phyloP scores from a whole-genome alignment of 306 rosid species.

The Myrica gale region DNA sequence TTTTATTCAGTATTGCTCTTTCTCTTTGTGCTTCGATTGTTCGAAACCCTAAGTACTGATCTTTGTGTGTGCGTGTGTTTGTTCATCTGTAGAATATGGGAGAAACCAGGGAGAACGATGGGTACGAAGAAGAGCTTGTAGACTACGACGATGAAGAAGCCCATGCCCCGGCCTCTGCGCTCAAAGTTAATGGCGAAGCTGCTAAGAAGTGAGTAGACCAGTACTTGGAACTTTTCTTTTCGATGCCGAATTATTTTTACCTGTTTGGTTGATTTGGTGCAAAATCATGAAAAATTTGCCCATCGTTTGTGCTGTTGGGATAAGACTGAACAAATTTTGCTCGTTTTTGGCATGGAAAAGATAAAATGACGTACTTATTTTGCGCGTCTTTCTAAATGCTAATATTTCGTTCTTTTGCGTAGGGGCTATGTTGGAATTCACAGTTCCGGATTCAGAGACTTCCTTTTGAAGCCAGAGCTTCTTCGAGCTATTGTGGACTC shows the following conservation, averaged over 20 bases:
- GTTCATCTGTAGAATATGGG: constrained; percentile 60
- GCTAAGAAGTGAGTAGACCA: constrained; percentile 66
- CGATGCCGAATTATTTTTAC: not conserved
- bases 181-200: constrained; percentile 88
- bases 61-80: constrained; percentile 2
- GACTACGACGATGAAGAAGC: constrained; percentile 97
- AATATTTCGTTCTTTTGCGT: not conserved
- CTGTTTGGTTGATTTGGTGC: not conserved
- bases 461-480: constrained; percentile 97
- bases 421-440: constrained; percentile 99
- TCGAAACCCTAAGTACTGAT: not conserved
- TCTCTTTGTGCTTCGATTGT: not conserved
- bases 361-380: not conserved
- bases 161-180: constrained; percentile 78
- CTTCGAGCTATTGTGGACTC: constrained; percentile 98
- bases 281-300: not conserved
- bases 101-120: constrained; percentile 78
- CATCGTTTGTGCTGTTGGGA: not conserved
- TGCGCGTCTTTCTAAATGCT: not conserved
- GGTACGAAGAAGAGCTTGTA: constrained; percentile 92
- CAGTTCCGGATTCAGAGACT: constrained; percentile 99
- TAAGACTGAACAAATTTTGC: too few relatives aligned
- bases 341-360: too few relatives aligned
- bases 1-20: not conserved
- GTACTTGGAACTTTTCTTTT: not conserved